A percentile compares a stretch with the other conserved stretches of the same genome.
These are phyloP conservation scores for Omphalotus olearius DNA, from an alignment of 1,284 basidiomycete genomes.

Conservation along the genomic window DNA sequence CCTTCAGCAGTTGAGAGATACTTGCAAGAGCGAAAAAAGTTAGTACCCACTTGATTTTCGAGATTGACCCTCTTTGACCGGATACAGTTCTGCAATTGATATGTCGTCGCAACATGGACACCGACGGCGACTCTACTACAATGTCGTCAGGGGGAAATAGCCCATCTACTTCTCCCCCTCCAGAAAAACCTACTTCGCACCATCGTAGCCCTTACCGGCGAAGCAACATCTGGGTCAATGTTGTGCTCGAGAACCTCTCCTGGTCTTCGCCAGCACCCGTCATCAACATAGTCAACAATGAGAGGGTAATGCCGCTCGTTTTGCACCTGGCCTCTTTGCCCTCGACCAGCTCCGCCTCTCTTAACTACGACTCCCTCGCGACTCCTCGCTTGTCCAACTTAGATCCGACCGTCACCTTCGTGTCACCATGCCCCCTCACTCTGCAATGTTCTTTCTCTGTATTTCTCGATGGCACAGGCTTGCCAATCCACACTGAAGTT, in stretches of 20 bases:
- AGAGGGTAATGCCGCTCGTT: constrained; percentile 16
- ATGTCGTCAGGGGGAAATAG: constrained; percentile 14
- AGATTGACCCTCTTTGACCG: neutral
- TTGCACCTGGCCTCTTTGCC: constrained; percentile 14
- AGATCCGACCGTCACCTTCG: constrained; percentile 22
- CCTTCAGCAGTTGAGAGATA: constrained; percentile 57
- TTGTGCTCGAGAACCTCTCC: constrained; percentile 17
- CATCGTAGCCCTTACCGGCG: neutral
- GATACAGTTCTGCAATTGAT: constrained; percentile 27
- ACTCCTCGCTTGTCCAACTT: constrained; percentile 15
- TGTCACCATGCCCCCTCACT: constrained; percentile 25
- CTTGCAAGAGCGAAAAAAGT: constrained; percentile 43
- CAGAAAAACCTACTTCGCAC: constrained; percentile 3
- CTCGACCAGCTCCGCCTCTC: neutral
- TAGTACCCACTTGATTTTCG: constrained; percentile 13
- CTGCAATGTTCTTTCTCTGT: constrained; percentile 25
- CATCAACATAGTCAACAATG: constrained; percentile 18
- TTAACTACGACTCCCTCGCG: constrained; percentile 3
- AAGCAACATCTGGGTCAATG: constrained; percentile 20
- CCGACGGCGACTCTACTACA: constrained; percentile 9
- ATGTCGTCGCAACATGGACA: constrained; percentile 19
- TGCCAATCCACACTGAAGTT: constrained; percentile 25
- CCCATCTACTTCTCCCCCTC: constrained; percentile 14
- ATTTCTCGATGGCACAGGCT: constrained; percentile 20
- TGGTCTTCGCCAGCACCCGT: constrained; percentile 20